Conservation (phyloP, 257 asterid species). For the Solanum virginianum region DNA sequence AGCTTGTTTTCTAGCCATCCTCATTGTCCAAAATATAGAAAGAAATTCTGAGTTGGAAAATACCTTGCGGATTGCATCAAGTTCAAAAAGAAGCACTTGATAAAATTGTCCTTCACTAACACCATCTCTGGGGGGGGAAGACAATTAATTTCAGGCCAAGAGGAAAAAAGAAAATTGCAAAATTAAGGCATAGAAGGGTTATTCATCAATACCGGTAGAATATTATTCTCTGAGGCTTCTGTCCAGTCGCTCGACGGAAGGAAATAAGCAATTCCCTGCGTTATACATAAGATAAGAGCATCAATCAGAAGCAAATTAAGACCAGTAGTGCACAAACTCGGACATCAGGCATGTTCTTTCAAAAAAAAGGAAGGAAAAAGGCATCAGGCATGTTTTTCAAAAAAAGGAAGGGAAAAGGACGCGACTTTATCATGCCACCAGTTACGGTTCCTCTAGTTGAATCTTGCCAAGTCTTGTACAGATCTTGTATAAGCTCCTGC, state of each 20-base stretch:
- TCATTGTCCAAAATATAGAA: neutral
- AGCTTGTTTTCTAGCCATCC: neutral
- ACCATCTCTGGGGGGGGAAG: conserved; percentile 55
- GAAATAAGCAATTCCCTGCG: conserved; percentile 82
- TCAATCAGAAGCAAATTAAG: neutral
- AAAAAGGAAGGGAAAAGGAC: neutral
- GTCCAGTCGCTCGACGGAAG: conserved; percentile 83
- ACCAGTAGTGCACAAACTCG: neutral
- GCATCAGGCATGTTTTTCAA: neutral
- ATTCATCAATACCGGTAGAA: conserved; percentile 55
- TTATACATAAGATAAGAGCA: neutral
- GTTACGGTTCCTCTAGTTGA: conserved; percentile 65
- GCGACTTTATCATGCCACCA: conserved; percentile 96
- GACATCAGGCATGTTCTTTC: neutral
- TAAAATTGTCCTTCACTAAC: conserved; percentile 97
- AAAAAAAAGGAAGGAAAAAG: neutral
- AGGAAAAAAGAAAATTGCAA: neutral
- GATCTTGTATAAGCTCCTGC: conserved; percentile 86
- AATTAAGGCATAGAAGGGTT: neutral
- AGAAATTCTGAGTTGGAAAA: neutral
- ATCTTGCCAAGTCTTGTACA: conserved; percentile 84
- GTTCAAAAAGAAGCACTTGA: conserved; percentile 86
- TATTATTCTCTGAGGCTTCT: conserved; percentile 75
- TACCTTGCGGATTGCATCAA: conserved; percentile 95
- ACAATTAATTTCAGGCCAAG: neutral